Conservation (phyloP, 139 green algal genomes). For the Chlamydomonas eustigma region DNA sequence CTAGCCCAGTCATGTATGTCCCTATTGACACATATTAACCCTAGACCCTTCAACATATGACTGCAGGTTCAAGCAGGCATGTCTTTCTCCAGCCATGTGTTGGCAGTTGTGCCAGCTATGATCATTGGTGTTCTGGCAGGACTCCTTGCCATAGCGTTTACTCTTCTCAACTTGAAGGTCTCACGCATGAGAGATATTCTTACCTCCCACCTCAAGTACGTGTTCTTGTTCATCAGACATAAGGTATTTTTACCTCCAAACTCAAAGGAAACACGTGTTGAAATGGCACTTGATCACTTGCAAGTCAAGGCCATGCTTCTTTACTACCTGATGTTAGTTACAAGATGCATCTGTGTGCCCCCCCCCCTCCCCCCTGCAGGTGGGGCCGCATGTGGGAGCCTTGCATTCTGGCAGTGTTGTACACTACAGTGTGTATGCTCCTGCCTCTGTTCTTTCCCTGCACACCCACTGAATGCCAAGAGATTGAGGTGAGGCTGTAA, state of each 20-base stretch:
- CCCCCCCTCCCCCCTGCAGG: slow-evolving; percentile 13
- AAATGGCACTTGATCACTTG: too few relatives aligned
- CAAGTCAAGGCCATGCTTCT: too few relatives aligned
- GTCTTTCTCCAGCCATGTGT: slow-evolving; percentile 61
- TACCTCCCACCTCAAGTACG: slow-evolving; percentile 3
- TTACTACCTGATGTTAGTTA: too few relatives aligned
- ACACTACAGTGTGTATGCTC: slow-evolving; percentile 71
- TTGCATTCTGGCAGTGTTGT: slow-evolving; percentile 66
- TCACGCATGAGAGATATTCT: slow-evolving; percentile 11
- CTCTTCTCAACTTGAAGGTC: slow-evolving; percentile 68
- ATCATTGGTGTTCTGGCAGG: slow-evolving; percentile 69
- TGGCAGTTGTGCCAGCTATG: slow-evolving; percentile 66
- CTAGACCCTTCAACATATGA: too few relatives aligned
- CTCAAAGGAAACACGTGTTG: too few relatives aligned
- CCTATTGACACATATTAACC: too few relatives aligned
- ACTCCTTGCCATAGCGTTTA: slow-evolving; percentile 69
- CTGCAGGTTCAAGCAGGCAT: slow-evolving; percentile 33
- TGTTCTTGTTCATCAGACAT: too few relatives aligned
- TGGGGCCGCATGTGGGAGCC: slow-evolving; percentile 68
- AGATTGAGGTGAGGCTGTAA: neutral
- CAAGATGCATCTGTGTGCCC: too few relatives aligned
- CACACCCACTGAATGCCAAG: slow-evolving; percentile 53
- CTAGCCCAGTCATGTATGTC: too few relatives aligned
- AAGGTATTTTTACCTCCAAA: too few relatives aligned
- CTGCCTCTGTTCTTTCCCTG: slow-evolving; percentile 82